A percentile compares a stretch with the other conserved stretches of the same genome.
These are phyloP conservation scores for Colletotrichum sp. DNA, from an alignment of 2,329 filamentous ascomycete genomes.

Conservation along the genomic window DNA sequence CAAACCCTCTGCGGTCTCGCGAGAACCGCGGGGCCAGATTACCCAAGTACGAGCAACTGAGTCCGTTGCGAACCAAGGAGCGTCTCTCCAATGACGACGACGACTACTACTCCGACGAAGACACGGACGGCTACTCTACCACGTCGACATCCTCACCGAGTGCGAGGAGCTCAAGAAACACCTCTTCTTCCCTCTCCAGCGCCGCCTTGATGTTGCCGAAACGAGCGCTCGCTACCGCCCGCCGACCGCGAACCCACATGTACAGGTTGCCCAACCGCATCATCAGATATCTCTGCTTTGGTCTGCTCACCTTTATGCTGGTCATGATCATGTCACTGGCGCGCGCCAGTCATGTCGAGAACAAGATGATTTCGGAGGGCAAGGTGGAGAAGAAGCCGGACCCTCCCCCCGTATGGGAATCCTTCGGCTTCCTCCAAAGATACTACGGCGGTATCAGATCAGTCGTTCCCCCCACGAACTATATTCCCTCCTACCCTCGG, in stretches of 20 bases:
- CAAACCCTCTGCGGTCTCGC: conserved; percentile 53
- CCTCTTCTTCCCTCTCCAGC: conserved; percentile 48
- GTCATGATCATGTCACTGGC: conserved; percentile 80
- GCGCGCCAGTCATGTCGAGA: conserved; percentile 74
- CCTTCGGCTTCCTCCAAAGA: conserved; percentile 82
- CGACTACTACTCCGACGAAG: conserved; percentile 50
- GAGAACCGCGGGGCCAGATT: conserved; percentile 46
- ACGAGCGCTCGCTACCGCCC: conserved; percentile 34
- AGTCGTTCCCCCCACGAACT: conserved; percentile 68
- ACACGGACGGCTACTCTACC: conserved; percentile 45
- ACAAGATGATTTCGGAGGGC: conserved; percentile 62
- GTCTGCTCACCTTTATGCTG: conserved; percentile 71
- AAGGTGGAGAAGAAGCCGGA: conserved; percentile 63
- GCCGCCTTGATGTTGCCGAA: conserved; percentile 51
- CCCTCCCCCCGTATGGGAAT: conserved; percentile 79
- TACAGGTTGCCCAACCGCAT: conserved; percentile 76
- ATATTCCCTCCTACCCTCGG: conserved; percentile 81
- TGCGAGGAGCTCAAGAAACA: conserved; percentile 60
- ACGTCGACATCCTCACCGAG: conserved; percentile 49
- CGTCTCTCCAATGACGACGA: conserved; percentile 58
- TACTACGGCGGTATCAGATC: conserved; percentile 89
- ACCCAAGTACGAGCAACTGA: conserved; percentile 55
- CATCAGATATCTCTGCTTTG: conserved; percentile 78
- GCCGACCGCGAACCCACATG: conserved; percentile 40
- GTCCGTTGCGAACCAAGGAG: conserved; percentile 45